phyloP scores from a whole-genome alignment of 2,329 filamentous ascomycete species.

The Botrytis fragariae region DNA sequence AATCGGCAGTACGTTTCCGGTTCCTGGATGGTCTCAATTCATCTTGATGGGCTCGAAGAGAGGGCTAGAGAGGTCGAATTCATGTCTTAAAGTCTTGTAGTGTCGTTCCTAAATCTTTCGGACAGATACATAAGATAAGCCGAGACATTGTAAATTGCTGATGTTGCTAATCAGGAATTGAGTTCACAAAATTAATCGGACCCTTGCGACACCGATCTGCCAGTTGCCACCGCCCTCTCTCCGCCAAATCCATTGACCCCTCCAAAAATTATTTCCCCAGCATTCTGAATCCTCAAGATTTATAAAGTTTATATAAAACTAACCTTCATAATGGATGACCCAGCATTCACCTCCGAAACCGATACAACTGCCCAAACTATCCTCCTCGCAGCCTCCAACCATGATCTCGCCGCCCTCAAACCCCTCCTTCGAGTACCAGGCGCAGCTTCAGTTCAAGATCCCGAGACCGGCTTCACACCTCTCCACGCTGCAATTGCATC shows the following conservation, averaged over 20 bases:
- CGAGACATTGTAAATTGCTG: background rate
- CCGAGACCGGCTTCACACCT: slow-evolving; percentile 80
- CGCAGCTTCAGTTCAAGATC: slow-evolving; percentile 76
- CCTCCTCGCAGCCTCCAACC: slow-evolving; percentile 63
- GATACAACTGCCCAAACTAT: slow-evolving; percentile 51
- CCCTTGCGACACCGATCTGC: background rate
- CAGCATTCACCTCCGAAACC: slow-evolving; percentile 28
- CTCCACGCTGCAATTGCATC: slow-evolving; percentile 87
- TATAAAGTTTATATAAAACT: background rate
- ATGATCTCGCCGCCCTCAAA: slow-evolving; percentile 43
- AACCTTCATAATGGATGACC: slow-evolving; percentile 33
- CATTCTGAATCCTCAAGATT: background rate
- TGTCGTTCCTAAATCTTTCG: background rate
- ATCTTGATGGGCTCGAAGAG: background rate
- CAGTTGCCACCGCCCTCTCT: background rate
- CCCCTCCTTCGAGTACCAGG: slow-evolving; percentile 37
- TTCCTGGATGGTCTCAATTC: background rate
- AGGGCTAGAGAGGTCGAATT: background rate
- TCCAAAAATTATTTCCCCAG: slow-evolving; percentile 8
- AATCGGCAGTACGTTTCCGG: background rate
- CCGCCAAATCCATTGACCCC: slow-evolving; percentile 6
- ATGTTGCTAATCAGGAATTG: background rate
- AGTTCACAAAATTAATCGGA: background rate
- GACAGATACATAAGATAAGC: background rate
- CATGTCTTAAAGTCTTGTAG: background rate